Evolutionary conservation across 176 grass and related monocot genomes (phyloP).

Genomic region (Melocanna baccifera): DNA sequence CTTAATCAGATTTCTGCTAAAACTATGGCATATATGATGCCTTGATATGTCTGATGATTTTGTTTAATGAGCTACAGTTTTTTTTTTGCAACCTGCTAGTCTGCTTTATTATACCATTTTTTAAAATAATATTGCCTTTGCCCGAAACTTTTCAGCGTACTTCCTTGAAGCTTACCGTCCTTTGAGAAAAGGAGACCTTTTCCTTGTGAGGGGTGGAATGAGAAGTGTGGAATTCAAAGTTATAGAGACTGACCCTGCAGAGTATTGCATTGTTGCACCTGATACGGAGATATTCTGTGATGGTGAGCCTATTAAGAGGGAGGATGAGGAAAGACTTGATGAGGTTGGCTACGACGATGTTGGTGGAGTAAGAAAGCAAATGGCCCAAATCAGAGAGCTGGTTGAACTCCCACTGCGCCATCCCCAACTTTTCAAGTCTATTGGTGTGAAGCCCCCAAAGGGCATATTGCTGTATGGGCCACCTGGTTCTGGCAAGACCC

Average conservation of each 20-base stretch:
- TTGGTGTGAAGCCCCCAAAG: conserved; percentile 83
- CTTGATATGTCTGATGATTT: not conserved
- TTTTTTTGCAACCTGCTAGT: not conserved
- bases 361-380: conserved; percentile 81
- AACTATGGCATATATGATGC: not conserved
- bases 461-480: conserved; percentile 76
- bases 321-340: conserved; percentile 79
- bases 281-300: conserved; percentile 90
- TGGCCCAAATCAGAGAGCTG: conserved; percentile 79
- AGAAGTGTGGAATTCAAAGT: conserved; percentile 88
- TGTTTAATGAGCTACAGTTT: not conserved
- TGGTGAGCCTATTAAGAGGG: conserved; percentile 80
- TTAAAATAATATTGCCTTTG: not conserved
- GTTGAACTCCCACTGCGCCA: conserved; percentile 62
- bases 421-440: conserved; percentile 60
- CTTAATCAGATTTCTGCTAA: not conserved
- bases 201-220: conserved; percentile 85
- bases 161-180: conserved; percentile 84
- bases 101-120: not conserved
- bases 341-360: conserved; percentile 88
- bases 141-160: conserved; percentile 51
- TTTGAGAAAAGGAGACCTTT: conserved; percentile 74
- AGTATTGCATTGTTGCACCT: conserved; percentile 80
- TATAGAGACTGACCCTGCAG: conserved; percentile 70
- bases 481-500: conserved; percentile 81